A percentile compares a stretch with the other conserved stretches of the same genome.
These are phyloP conservation scores for maize (Zea mays) DNA, from an alignment of 176 grass and related monocot species.

Conservation along the genomic window DNA sequence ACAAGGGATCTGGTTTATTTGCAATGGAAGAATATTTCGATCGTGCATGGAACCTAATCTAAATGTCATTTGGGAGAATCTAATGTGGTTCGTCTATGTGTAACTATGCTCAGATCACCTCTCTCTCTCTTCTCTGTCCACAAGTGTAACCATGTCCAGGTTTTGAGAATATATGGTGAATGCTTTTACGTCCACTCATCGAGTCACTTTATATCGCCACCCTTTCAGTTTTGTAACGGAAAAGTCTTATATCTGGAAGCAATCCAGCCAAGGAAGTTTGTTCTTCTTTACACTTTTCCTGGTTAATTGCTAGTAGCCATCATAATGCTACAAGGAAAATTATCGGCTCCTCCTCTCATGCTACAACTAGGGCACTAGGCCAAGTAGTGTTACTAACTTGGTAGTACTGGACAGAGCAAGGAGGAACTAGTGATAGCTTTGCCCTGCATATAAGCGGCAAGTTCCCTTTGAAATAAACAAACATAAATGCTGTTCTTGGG, in stretches of 20 bases:
- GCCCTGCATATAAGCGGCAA: slow-evolving; percentile 30
- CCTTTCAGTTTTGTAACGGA: slow-evolving; percentile 14
- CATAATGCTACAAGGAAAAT: not conserved
- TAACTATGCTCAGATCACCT: slow-evolving; percentile 12
- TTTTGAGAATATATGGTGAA: slow-evolving; percentile 39
- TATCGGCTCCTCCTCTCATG: not conserved
- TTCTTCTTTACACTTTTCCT: not conserved
- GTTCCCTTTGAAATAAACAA: slow-evolving; percentile 48
- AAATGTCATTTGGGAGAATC: slow-evolving; percentile 5
- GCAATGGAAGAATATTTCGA: slow-evolving; percentile 1
- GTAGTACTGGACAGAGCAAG: slow-evolving; percentile 9
- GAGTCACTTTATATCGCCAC: not conserved
- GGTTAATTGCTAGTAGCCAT: not conserved
- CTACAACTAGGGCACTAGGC: not conserved
- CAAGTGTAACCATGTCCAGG: not conserved
- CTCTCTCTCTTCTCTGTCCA: not conserved
- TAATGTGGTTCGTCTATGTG: not conserved
- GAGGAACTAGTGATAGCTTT: slow-evolving; percentile 32
- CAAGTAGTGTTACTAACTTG: slow-evolving; percentile 23
- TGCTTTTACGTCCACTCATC: slow-evolving; percentile 13
- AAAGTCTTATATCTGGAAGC: slow-evolving; percentile 11
- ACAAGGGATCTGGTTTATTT: not conserved
- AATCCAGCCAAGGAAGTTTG: not conserved
- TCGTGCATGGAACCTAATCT: slow-evolving; percentile 9
- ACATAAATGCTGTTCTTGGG: slow-evolving; percentile 46